Percentiles rank a stretch among this genome's conserved stretches.
Conservation (phyloP, 2,329 filamentous ascomycete species). For the Talaromyces verruculosus region DNA sequence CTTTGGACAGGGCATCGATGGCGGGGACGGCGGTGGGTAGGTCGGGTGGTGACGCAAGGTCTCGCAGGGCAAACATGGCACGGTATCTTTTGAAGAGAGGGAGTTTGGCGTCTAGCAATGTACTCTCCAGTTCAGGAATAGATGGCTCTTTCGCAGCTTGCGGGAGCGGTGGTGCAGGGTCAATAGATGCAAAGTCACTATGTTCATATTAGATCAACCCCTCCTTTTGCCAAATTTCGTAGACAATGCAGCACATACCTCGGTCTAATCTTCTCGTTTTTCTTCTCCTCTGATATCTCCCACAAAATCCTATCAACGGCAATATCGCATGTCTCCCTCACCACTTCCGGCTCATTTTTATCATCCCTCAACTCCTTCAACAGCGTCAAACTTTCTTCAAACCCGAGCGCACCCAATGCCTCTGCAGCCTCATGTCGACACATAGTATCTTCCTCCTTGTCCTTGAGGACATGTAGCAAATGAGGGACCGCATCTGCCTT, state of each 20-base stretch:
- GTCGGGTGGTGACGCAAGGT: conserved; percentile 89
- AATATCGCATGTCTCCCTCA: conserved; percentile 96
- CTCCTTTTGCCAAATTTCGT: not conserved
- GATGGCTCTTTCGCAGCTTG: conserved; percentile 61
- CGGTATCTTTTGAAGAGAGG: conserved; percentile 92
- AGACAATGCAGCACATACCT: conserved; percentile 58
- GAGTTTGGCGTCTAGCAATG: conserved; percentile 72
- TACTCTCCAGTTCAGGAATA: conserved; percentile 72
- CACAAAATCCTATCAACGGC: conserved; percentile 91
- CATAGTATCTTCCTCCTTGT: conserved; percentile 87
- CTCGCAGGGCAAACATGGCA: conserved; percentile 95
- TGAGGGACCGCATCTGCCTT: conserved; percentile 72
- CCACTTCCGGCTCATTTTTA: conserved; percentile 70
- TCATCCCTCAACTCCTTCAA: conserved; percentile 73
- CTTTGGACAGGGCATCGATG: conserved; percentile 78
- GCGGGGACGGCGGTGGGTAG: conserved; percentile 87
- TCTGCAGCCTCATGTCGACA: conserved; percentile 95
- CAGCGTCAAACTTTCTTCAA: conserved; percentile 70
- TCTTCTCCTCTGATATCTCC: conserved; percentile 74
- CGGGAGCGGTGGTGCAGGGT: conserved; percentile 86
- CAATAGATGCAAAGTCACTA: conserved; percentile 93
- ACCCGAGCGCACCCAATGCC: conserved; percentile 83
- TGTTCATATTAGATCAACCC: conserved; percentile 22
- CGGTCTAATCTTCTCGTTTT: conserved; percentile 73
- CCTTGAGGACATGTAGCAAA: conserved; percentile 70